Percentiles rank a stretch among this genome's conserved stretches.
phyloP scores from a whole-genome alignment of 148 eudicot species.

The Rhododendron griersonianum region DNA sequence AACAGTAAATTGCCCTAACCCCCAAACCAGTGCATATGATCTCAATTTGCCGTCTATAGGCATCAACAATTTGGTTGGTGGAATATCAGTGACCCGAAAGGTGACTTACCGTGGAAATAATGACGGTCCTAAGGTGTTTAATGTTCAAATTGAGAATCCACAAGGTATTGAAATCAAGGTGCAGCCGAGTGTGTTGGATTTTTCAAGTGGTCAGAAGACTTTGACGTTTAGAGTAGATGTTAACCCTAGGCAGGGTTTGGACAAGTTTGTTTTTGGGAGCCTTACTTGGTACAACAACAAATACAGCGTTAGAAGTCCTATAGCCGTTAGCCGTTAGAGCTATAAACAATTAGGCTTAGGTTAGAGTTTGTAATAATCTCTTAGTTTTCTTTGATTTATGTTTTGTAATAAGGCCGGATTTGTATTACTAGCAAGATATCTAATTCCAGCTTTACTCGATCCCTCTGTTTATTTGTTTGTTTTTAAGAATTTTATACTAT shows the following conservation, averaged over 20 bases:
- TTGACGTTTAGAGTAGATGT: neutral
- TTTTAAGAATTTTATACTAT: too few relatives aligned
- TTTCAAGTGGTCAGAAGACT: neutral
- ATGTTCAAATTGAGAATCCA: neutral
- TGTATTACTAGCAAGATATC: neutral
- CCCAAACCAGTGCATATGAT: neutral
- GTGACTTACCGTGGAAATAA: neutral
- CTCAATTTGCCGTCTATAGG: neutral
- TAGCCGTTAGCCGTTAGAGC: neutral
- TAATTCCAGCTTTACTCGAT: neutral
- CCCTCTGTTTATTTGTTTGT: neutral
- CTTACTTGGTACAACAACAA: neutral
- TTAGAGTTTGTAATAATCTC: neutral
- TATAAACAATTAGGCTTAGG: neutral
- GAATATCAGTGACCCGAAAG: neutral
- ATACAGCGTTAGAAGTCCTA: neutral
- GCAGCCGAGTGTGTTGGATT: neutral
- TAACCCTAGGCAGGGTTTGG: neutral
- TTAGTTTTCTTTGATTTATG: too few relatives aligned
- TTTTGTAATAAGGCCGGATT: neutral
- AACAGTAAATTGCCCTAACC: neutral
- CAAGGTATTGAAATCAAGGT: neutral
- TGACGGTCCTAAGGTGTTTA: neutral
- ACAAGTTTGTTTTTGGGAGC: slow-evolving; percentile 4
- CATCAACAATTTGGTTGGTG: neutral